Percentiles rank a stretch among this genome's conserved stretches.
These are phyloP conservation scores for Tardiomyces digboiensis DNA, from an alignment of 1,139 yeast species.

Conservation along the genomic window DNA sequence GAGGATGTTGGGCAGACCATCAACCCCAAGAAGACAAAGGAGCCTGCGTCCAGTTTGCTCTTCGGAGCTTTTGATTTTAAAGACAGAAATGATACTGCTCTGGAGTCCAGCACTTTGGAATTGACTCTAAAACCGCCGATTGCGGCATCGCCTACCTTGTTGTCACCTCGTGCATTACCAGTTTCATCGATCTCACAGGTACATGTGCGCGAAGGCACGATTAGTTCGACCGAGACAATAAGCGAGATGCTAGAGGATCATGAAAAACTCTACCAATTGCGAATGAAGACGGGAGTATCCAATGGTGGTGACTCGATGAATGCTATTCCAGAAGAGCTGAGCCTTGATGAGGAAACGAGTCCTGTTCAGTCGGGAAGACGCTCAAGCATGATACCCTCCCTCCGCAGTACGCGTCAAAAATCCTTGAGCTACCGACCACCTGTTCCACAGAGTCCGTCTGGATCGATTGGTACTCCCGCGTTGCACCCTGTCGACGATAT, in stretches of 20 bases:
- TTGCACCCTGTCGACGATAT: neutral
- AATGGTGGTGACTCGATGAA: constrained; percentile 6
- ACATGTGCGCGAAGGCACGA: neutral
- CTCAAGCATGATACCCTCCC: neutral
- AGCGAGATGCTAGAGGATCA: constrained; percentile 13
- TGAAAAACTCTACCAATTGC: constrained; percentile 9
- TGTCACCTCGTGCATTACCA: neutral
- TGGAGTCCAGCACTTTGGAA: neutral
- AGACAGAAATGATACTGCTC: no score
- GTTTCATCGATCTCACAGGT: neutral
- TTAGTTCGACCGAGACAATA: constrained; percentile 1
- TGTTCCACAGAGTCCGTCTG: neutral
- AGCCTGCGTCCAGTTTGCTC: no score
- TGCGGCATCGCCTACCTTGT: neutral
- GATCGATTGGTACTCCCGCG: neutral
- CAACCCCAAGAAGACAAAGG: no score
- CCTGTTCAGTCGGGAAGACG: neutral
- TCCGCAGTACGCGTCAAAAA: neutral
- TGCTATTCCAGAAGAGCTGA: constrained; percentile 10
- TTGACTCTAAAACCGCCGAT: neutral
- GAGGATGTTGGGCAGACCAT: no score
- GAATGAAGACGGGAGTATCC: constrained; percentile 4
- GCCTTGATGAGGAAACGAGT: neutral
- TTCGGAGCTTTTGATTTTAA: no score
- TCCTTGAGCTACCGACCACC: neutral